These are phyloP conservation scores for Zygnema circumcarinatum DNA, from an alignment of 139 green algal genomes.

Conservation along the genomic window DNA sequence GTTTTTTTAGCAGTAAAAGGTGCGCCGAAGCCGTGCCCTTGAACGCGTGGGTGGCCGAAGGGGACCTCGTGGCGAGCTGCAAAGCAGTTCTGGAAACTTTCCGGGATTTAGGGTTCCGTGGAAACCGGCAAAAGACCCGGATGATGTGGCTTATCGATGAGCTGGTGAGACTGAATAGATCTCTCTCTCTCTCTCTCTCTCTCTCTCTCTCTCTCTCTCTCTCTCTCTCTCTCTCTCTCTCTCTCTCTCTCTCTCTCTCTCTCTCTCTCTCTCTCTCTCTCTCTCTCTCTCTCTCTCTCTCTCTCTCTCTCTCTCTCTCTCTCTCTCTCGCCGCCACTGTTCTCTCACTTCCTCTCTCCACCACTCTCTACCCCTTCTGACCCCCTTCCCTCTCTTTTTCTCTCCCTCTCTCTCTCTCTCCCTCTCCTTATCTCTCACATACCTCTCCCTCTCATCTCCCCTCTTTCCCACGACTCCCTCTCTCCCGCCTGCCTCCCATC, in stretches of 20 bases:
- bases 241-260: constrained; percentile 19
- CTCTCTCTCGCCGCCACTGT: too few relatives aligned
- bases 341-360: too few relatives aligned
- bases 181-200: constrained; percentile 7
- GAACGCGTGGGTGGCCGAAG: constrained; percentile 77
- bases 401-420: background rate
- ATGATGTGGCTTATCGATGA: constrained; percentile 97
- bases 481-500: too few relatives aligned
- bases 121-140: constrained; percentile 87
- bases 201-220: constrained; percentile 19
- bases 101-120: constrained; percentile 85
- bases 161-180: constrained; percentile 41
- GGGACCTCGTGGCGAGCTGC: constrained; percentile 53
- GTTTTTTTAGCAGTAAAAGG: constrained; percentile 93
- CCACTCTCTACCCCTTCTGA: too few relatives aligned
- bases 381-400: background rate
- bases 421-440: background rate
- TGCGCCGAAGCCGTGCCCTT: constrained; percentile 88
- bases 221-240: constrained; percentile 19
- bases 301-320: too few relatives aligned
- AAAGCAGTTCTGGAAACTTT: constrained; percentile 63
- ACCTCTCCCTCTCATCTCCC: background rate
- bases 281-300: too few relatives aligned
- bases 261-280: too few relatives aligned
- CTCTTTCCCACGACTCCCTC: background rate